A percentile compares a stretch with the other conserved stretches of the same genome.
Evolutionary conservation across 495 filamentous ascomycete species (phyloP).

Genomic region (Penicillium goetzii): DNA sequence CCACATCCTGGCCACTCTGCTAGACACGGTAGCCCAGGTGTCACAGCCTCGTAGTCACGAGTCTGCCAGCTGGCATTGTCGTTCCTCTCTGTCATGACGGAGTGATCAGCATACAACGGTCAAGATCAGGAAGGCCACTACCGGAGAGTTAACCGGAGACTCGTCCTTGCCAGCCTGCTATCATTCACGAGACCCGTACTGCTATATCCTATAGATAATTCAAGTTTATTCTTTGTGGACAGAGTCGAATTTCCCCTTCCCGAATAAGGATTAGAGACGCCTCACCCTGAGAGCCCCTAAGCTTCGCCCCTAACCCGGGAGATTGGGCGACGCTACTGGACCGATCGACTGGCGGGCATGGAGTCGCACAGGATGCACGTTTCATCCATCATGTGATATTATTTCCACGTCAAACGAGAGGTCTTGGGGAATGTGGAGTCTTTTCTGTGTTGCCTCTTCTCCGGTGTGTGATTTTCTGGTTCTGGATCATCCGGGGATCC

Average conservation of each 20-base stretch:
- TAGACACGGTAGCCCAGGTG: conserved; percentile 28
- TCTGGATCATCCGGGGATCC: conserved; percentile 17
- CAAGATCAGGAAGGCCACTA: conserved; percentile 14
- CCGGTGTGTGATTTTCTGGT: background rate
- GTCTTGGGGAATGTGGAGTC: conserved; percentile 10
- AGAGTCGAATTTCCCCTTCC: background rate
- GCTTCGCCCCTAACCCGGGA: conserved; percentile 18
- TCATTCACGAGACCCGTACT: background rate
- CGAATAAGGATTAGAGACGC: background rate
- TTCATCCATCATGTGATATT: conserved; percentile 37
- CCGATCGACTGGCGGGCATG: conserved; percentile 18
- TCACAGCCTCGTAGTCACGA: conserved; percentile 36
- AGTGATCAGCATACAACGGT: conserved; percentile 15
- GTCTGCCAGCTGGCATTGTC: conserved; percentile 36
- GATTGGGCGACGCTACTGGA: conserved; percentile 19
- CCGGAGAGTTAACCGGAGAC: background rate
- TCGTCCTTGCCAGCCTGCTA: background rate
- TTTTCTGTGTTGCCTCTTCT: conserved; percentile 17
- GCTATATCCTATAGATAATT: background rate
- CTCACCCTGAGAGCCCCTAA: background rate
- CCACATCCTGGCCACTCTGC: conserved; percentile 27
- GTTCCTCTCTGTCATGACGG: conserved; percentile 2
- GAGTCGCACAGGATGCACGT: conserved; percentile 31
- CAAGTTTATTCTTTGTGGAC: background rate
- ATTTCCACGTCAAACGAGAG: conserved; percentile 17